Base-by-base conservation (phyloP, 306 rosid species). In the Rosa lucieae region DNA sequence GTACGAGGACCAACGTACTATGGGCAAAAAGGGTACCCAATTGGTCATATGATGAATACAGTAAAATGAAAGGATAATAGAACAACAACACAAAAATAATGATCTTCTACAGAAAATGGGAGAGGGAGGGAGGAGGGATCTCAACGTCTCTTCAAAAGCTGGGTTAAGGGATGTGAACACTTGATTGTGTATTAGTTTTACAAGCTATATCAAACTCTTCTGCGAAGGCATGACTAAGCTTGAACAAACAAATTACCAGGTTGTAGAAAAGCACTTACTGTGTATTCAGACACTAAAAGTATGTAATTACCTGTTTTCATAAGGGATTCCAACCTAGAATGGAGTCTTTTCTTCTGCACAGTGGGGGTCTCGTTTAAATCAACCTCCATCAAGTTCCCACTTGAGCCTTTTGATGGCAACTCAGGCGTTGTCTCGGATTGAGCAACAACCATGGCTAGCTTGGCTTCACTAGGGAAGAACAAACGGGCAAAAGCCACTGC, bases 401-500 rank as follows among this genome's bases (percentile, higher is more conserved):
- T 84, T 63, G 88, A 74, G 7, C 82, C 84, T 71, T 84, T 82
- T 42, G 86, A 52, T 26, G 59, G 82, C 44, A 70, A 81, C 77
- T 74, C 86, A 4, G 90, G 67, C 12, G 84, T 76, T 39, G 86
- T 82, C 48, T 82, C 90, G 0, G 75, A 82, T 47, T 84, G 83
- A 59, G 90, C 90, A 82, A 77, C 80, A 44, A 79, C 84, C 88
- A 84, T 82, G 43, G 88, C 90, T 35, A 84, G 71, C 83, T 76
- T 84, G 66, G 90, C 90, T 75, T 87, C 88, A 5, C 81, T 32
- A 26, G 90, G 90, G 75, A 87, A 87, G 51, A 87, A 82, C 52
- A 87, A 26, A 65, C 88, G 84, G 1, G 90, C 90, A 77, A 87
- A 84, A 65, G 88, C 88, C 67, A 87, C 90, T 87, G 86, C 86